Evolutionary conservation across 805 yeast species (phyloP).

Genomic region (Teunomyces gatunensis): DNA sequence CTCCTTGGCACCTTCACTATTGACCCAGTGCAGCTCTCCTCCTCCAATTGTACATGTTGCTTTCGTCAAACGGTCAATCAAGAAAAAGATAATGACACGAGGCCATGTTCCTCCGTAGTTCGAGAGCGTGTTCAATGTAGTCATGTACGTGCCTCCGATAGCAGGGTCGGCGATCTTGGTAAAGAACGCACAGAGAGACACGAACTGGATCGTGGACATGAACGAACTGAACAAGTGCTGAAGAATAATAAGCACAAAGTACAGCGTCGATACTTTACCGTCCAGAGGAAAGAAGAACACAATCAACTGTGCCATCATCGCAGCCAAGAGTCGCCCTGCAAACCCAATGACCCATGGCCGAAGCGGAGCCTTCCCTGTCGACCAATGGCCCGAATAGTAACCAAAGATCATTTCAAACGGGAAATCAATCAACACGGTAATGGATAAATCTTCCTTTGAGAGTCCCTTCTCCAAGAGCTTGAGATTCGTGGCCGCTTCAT

Average conservation of each 20-base stretch:
- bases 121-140: constrained; percentile 85
- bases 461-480: constrained; percentile 89
- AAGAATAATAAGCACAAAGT: constrained; percentile 68
- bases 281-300: constrained; percentile 68
- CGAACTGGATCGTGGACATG: constrained; percentile 94
- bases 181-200: constrained; percentile 90
- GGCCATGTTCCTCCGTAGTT: constrained; percentile 99
- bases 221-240: constrained; percentile 87
- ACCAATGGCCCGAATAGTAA: constrained; percentile 94
- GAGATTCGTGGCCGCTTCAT: constrained; percentile 92
- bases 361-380: constrained; percentile 71
- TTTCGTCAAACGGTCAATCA: constrained; percentile 76
- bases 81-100: constrained; percentile 66
- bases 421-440: constrained; percentile 89
- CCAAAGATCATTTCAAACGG: constrained; percentile 96
- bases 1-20: constrained; percentile 40
- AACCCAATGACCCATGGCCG: constrained; percentile 90
- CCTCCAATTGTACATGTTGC: constrained; percentile 51
- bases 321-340: constrained; percentile 75
- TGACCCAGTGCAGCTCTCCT: constrained; percentile 10
- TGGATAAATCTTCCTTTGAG: constrained; percentile 88
- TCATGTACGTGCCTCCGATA: constrained; percentile 98
- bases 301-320: constrained; percentile 68
- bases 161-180: constrained; percentile 93
- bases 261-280: constrained; percentile 46